Evolutionary conservation across 371 early-diverging fungal species (phyloP).

Genomic region (Mortierella sp.): DNA sequence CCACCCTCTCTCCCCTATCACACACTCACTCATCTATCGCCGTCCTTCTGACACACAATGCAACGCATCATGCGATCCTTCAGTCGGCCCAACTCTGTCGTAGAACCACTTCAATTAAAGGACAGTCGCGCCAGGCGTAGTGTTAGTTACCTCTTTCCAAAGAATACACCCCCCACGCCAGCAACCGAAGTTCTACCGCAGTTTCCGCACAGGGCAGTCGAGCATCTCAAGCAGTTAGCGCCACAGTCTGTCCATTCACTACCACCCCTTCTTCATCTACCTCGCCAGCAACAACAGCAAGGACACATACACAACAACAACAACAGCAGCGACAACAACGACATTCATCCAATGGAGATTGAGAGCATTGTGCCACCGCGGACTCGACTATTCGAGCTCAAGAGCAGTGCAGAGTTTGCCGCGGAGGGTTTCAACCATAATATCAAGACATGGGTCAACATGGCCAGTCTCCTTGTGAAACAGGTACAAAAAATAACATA

Average conservation of each 20-base stretch:
- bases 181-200: background rate
- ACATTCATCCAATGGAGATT: constrained; percentile 18
- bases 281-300: background rate
- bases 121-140: background rate
- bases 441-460: constrained; percentile 57
- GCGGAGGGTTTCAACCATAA: constrained; percentile 37
- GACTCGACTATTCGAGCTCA: constrained; percentile 38
- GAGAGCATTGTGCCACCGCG: constrained; percentile 21
- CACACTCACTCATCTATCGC: background rate
- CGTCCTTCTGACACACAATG: background rate
- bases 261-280: background rate
- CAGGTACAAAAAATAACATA: constrained; percentile 33
- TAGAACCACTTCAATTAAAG: background rate
- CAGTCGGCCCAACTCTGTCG: background rate
- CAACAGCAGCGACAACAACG: background rate
- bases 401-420: constrained; percentile 42
- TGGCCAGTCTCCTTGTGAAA: constrained; percentile 55
- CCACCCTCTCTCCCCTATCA: background rate
- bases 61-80: background rate
- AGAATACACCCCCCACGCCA: background rate
- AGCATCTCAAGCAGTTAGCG: background rate
- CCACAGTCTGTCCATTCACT: no score
- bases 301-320: background rate
- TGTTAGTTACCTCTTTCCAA: background rate
- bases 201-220: background rate